Percentiles rank a stretch among this genome's conserved stretches.
Evolutionary conservation across 2,329 filamentous ascomycete genomes (phyloP).

Genomic region (Dothiorella sarmentorum): DNA sequence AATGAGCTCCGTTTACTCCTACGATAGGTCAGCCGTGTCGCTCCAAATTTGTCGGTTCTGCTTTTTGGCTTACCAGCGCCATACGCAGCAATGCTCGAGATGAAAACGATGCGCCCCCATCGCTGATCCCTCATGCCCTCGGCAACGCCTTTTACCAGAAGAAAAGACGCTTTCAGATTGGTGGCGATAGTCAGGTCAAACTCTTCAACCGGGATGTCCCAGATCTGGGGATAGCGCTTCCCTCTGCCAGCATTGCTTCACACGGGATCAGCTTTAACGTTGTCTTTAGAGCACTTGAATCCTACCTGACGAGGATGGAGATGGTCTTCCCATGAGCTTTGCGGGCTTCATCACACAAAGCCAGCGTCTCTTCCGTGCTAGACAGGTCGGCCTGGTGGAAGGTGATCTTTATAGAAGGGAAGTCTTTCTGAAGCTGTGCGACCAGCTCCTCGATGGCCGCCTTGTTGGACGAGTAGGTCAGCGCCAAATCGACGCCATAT

Average conservation of each 20-base stretch:
- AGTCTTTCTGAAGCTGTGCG: slow-evolving; percentile 37
- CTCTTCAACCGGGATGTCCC: slow-evolving; percentile 60
- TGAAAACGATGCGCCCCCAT: slow-evolving; percentile 64
- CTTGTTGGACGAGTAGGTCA: slow-evolving; percentile 57
- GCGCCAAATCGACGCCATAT: slow-evolving; percentile 53
- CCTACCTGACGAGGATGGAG: slow-evolving; percentile 54
- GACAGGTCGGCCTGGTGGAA: slow-evolving; percentile 59
- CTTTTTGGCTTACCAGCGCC: slow-evolving; percentile 45
- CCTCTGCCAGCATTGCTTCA: slow-evolving; percentile 60
- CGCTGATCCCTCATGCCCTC: slow-evolving; percentile 57
- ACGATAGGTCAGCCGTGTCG: slow-evolving; percentile 55
- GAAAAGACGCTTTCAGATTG: slow-evolving; percentile 61
- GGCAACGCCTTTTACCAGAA: slow-evolving; percentile 58
- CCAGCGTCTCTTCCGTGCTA: slow-evolving; percentile 50
- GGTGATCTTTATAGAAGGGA: slow-evolving; percentile 43
- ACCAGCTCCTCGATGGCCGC: slow-evolving; percentile 47
- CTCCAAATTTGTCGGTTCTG: slow-evolving; percentile 25
- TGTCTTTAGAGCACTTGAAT: slow-evolving; percentile 28
- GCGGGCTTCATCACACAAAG: slow-evolving; percentile 55
- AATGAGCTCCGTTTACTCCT: slow-evolving; percentile 40
- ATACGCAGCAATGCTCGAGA: slow-evolving; percentile 61
- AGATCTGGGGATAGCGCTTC: slow-evolving; percentile 52
- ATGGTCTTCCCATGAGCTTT: slow-evolving; percentile 52
- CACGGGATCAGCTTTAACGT: background rate
- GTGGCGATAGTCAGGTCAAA: slow-evolving; percentile 62